Evolutionary conservation across 164 flowering plant species (phyloP), one percentile per base, ranked within the genome.

Genomic region (Aristolochia contorta): DNA sequence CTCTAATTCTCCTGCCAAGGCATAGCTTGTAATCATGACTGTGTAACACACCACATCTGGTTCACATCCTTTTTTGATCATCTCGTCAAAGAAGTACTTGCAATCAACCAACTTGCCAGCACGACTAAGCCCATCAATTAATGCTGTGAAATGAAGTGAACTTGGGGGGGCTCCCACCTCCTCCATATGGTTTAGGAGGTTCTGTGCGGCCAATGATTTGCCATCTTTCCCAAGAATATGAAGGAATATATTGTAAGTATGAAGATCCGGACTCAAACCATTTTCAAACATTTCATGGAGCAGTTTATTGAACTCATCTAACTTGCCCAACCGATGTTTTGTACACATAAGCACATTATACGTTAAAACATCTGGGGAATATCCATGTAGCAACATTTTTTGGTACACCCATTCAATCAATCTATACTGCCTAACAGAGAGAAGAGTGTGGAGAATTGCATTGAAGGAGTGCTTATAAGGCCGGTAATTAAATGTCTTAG

Each of bases 31-130:
- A 61, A 93, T 85, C 90, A 90, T 78, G 47, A 88, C 97, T 23
- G 96, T 90, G 78, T 83, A 93, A 60, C 81, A 82, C 12, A 88
- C 97, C 37, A 88, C 96, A 81, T 93, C 98, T 2, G 96, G 90
- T 45, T 56, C 33, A 61, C 80, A 84, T 6, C 91, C 97, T 58
- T 59, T 72, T 67, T 75, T 80, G 45, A 67, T 61, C 94, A 90
- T 87, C 69, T 81, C 84, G 63, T 82, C 82, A 61, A 90, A 86
- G 71, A 90, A 84, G 60, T 83, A 77, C 64, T 72, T 63, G 79
- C 96, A 84, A 0, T 88, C 98, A 15, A 80, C 87, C 72, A 90
- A 58, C 65, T 93, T 84, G 37, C 97, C 96, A 50, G 91, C 89
- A 22, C 98, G 81, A 63, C 97, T 83, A 9, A 93, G 72, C 56